A percentile compares a stretch with the other conserved stretches of the same genome.
phyloP scores from a whole-genome alignment of 495 filamentous ascomycete genomes.

The Xylaria nigripes region DNA sequence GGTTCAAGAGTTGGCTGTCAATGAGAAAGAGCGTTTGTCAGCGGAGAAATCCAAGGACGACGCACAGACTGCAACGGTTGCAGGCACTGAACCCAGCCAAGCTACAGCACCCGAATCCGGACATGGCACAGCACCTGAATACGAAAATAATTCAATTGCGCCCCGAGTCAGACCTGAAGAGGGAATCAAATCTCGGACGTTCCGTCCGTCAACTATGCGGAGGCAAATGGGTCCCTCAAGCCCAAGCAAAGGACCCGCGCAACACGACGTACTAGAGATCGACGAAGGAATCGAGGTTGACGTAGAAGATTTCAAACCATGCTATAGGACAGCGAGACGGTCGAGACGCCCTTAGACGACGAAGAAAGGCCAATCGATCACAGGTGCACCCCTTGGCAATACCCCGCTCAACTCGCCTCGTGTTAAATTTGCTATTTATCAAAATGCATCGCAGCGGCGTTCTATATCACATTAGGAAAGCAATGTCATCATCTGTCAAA shows the following conservation, averaged over 20 bases:
- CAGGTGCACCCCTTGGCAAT: not conserved
- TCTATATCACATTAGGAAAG: not conserved
- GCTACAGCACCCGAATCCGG: not conserved
- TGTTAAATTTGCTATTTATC: constrained; percentile 2
- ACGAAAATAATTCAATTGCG: not conserved
- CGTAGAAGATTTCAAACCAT: constrained; percentile 27
- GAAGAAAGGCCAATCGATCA: not conserved
- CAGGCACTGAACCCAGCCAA: not conserved
- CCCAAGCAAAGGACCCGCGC: constrained; percentile 20
- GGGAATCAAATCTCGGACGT: constrained; percentile 21
- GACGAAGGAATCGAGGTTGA: constrained; percentile 34
- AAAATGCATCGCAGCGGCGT: constrained; percentile 20
- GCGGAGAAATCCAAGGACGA: constrained; percentile 25
- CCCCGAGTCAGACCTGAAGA: constrained; percentile 6
- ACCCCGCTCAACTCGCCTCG: not conserved
- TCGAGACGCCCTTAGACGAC: constrained; percentile 16
- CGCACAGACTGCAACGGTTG: constrained; percentile 3
- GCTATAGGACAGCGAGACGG: constrained; percentile 19
- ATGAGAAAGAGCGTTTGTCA: constrained; percentile 48
- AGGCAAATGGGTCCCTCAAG: constrained; percentile 16
- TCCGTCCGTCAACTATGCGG: constrained; percentile 28
- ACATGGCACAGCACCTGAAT: not conserved
- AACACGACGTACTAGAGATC: constrained; percentile 20
- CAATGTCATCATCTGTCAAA: not conserved
- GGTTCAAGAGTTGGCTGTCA: constrained; percentile 50